Percentiles rank a stretch among this genome's conserved stretches.
These are phyloP conservation scores for Brassica napus DNA, from an alignment of 345 rosid species.

Conservation along the genomic window DNA sequence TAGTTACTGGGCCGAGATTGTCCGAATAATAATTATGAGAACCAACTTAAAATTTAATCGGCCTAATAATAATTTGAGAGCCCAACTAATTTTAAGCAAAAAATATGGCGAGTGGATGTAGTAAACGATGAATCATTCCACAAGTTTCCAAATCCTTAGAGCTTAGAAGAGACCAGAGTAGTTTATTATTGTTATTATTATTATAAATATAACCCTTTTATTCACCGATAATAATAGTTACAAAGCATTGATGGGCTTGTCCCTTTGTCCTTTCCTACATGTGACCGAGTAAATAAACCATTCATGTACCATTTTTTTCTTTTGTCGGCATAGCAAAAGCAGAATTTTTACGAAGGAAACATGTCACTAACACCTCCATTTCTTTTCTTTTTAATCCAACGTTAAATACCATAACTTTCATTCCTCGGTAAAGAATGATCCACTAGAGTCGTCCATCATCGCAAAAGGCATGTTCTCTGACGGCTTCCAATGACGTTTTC, in stretches of 20 bases:
- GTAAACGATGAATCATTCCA: not conserved
- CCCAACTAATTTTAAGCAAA: not conserved
- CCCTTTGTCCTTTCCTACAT: conserved; percentile 25
- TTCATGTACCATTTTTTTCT: not conserved
- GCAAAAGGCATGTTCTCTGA: conserved; percentile 76
- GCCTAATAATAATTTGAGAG: not conserved
- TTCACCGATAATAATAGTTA: conserved; percentile 25
- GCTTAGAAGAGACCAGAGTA: not conserved
- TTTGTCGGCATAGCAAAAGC: conserved; percentile 16
- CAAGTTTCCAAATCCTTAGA: not conserved
- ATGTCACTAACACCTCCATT: conserved; percentile 20
- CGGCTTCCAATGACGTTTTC: conserved; percentile 92
- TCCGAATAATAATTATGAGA: not conserved
- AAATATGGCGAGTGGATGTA: not conserved
- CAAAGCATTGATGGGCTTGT: conserved; percentile 21
- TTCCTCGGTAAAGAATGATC: conserved; percentile 63
- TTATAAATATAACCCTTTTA: not conserved
- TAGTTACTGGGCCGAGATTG: not conserved
- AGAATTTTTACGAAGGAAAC: conserved; percentile 16
- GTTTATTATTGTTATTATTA: too few relatives aligned
- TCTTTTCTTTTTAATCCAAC: not conserved
- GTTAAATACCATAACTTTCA: conserved; percentile 33
- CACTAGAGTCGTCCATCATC: conserved; percentile 63
- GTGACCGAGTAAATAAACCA: conserved; percentile 9
- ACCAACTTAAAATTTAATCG: not conserved